These are phyloP conservation scores for Meira miltonrushii DNA, from an alignment of 1,284 basidiomycete species.

Conservation along the genomic window DNA sequence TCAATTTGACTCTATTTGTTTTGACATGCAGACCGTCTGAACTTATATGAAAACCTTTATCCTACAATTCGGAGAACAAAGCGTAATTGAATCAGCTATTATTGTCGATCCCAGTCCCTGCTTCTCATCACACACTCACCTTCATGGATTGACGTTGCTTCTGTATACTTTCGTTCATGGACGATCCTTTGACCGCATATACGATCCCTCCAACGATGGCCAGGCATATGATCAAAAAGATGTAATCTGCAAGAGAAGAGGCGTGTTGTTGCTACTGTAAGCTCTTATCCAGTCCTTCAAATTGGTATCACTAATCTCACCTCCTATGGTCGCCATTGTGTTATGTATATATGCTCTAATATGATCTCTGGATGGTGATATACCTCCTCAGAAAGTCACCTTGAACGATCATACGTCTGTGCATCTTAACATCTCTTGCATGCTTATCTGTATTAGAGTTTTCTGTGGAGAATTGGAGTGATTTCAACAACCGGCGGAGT, in stretches of 20 bases:
- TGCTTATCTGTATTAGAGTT: not conserved
- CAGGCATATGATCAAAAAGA: conserved; percentile 9
- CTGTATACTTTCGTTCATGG: not conserved
- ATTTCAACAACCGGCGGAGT: not conserved
- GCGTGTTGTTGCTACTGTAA: not conserved
- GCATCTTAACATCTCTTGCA: not conserved
- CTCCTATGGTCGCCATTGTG: conserved; percentile 7
- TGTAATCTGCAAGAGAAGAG: not conserved
- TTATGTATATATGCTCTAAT: not conserved
- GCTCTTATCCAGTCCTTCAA: not conserved
- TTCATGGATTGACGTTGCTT: conserved; percentile 6
- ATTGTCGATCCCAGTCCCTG: not conserved
- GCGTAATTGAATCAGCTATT: not conserved
- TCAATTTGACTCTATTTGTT: conserved; percentile 1
- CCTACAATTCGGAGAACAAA: not conserved
- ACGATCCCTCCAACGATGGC: conserved; percentile 7
- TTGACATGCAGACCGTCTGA: conserved; percentile 4
- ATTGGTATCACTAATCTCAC: not conserved
- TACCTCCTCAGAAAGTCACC: not conserved
- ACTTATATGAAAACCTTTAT: conserved; percentile 1
- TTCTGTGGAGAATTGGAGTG: not conserved
- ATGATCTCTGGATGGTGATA: not conserved
- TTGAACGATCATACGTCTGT: not conserved
- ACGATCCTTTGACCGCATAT: conserved; percentile 12
- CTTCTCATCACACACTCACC: not conserved